These are phyloP conservation scores for thale cress (Arabidopsis thaliana) DNA, from an alignment of 345 rosid genomes.

Conservation along the genomic window DNA sequence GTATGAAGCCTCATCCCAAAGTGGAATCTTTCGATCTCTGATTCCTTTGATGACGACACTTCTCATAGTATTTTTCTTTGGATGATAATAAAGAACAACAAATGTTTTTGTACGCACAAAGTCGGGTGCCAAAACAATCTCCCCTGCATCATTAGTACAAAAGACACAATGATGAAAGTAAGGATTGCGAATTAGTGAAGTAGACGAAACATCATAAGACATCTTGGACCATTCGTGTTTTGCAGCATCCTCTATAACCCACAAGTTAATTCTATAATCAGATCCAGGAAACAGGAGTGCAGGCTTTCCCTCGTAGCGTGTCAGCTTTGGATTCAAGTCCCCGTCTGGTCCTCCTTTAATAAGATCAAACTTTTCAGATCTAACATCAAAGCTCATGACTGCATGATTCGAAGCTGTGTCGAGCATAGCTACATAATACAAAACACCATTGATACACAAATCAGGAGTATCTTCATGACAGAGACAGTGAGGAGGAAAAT, in stretches of 20 bases:
- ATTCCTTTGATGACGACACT: conserved; percentile 17
- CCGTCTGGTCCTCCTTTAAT: neutral
- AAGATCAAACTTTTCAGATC: conserved; percentile 20
- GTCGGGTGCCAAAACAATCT: conserved; percentile 19
- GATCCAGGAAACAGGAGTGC: neutral
- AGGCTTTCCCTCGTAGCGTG: conserved; percentile 11
- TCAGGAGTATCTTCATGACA: neutral
- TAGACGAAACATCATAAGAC: neutral
- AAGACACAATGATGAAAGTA: neutral
- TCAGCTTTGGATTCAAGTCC: neutral
- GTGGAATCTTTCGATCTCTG: neutral
- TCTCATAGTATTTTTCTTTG: conserved; percentile 8
- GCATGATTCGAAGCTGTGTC: neutral
- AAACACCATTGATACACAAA: conserved; percentile 10
- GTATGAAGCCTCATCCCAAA: neutral
- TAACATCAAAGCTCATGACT: conserved; percentile 27
- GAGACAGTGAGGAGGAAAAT: conserved; percentile 28
- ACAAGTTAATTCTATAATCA: neutral
- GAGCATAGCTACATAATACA: conserved; percentile 24
- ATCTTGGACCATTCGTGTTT: conserved; percentile 12
- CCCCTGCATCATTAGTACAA: neutral
- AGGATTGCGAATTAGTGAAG: too few species aligned
- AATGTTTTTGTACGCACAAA: neutral
- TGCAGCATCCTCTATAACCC: conserved; percentile 21
- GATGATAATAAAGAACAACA: conserved; percentile 22